Base-by-base conservation (phyloP, 306 rosid species). In the Argentina anserina region DNA sequence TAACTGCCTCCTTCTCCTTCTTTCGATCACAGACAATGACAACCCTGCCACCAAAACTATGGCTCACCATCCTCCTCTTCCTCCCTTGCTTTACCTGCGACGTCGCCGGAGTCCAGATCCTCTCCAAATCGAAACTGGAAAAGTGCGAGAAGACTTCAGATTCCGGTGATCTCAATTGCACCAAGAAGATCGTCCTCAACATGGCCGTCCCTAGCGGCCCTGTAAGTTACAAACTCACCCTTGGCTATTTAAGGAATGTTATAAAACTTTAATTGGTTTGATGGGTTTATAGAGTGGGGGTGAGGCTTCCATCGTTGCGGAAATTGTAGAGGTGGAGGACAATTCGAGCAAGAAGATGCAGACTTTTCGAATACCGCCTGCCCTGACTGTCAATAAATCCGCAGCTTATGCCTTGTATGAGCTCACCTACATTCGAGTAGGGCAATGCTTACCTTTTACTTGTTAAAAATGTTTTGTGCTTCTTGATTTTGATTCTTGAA, bases 141-240 rank as follows among this genome's bases (percentile, higher is more conserved):
- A 88, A 87, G 62, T 94, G 96, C 83, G 96, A 94, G 86, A 86
- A 81, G 82, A 89, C 33, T 70, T 89, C 96, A 33, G 78, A 81
- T 71, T 88, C 95, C 56, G 85, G 77, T 14, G 39, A 78, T 74
- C 86, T 94, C 79, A 91, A 91, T 14, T 91, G 98, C 79, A 88
- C 96, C 28, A 88, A 82, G 77, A 94, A 89, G 86, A 84, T 94
- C 65, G 88, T 94, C 18, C 76, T 89, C 25, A 89, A 87, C 82
- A 76, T 91, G 87, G 97, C 91, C 17, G 95, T 94, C 81, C 96
- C 98, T 9, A 89, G 97, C 50, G 96, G 96, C 74, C 81, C 91
- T 67, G 97, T 93, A 93, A 34, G 8, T 1, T 14, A 9, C 17
- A 13, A 36, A 37, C 52, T 64, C 17, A 3, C 28, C 50, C 21